Conservation (phyloP, 2,329 filamentous ascomycete genomes). For the Iodosphaeria phyllophila region DNA sequence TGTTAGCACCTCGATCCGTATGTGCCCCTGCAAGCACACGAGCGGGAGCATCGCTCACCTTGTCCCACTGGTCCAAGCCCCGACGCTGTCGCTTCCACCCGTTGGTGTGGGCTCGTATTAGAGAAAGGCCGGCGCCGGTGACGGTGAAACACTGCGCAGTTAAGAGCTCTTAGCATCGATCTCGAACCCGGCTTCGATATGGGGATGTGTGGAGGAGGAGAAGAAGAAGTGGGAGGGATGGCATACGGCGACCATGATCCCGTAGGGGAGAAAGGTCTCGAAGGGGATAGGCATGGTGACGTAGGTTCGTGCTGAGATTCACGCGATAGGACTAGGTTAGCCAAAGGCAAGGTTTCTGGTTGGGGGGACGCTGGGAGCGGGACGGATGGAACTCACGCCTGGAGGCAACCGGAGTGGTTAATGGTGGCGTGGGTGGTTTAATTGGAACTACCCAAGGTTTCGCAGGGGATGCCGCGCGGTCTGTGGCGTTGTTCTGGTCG, state of each 20-base stretch:
- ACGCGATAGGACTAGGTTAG: too few species aligned
- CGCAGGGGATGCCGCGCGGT: too few species aligned
- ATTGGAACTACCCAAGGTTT: too few species aligned
- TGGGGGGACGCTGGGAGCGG: too few species aligned
- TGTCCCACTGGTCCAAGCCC: conserved; percentile 44
- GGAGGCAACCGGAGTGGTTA: too few species aligned
- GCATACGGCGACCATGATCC: conserved; percentile 41
- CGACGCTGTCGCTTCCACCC: conserved; percentile 41
- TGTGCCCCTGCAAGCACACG: background rate
- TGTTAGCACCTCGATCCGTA: conserved; percentile 11
- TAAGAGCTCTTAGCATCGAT: conserved; percentile 7
- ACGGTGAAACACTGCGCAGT: conserved; percentile 40
- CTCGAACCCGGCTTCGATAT: background rate
- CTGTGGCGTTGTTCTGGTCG: too few species aligned
- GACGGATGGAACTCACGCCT: too few species aligned
- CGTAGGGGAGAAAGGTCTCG: conserved; percentile 45
- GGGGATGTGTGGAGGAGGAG: conserved; percentile 1
- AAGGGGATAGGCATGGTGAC: conserved; percentile 42
- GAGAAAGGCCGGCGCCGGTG: conserved; percentile 37
- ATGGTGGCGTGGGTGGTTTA: too few species aligned
- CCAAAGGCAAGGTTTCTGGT: too few species aligned
- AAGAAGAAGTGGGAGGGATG: conserved; percentile 2
- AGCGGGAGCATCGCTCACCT: conserved; percentile 19
- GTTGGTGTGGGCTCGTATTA: conserved; percentile 37
- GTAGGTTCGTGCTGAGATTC: too few species aligned